Evolutionary conservation across 1,139 yeast species (phyloP).

Genomic region (Suhomyces terraborum): DNA sequence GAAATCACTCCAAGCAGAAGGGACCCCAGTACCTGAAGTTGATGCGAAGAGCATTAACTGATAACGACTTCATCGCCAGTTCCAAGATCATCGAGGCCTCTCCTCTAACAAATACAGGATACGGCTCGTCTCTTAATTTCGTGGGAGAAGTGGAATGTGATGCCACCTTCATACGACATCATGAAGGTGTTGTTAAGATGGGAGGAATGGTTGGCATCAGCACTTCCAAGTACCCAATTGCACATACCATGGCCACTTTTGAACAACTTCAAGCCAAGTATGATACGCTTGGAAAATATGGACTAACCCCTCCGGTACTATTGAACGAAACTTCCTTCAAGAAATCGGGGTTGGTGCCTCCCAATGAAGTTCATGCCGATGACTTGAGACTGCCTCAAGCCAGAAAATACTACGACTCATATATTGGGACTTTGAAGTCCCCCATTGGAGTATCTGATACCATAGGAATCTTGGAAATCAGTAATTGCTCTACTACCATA

Average conservation of each 20-base stretch:
- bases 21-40: slow-evolving; percentile 25
- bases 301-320: slow-evolving; percentile 31
- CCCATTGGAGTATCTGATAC: slow-evolving; percentile 32
- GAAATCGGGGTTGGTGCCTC: neutral
- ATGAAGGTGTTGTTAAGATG: slow-evolving; percentile 6
- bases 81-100: slow-evolving; percentile 42
- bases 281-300: slow-evolving; percentile 17
- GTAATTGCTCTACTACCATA: slow-evolving; percentile 21
- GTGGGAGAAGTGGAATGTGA: slow-evolving; percentile 57
- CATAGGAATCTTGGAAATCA: slow-evolving; percentile 31
- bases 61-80: slow-evolving; percentile 17
- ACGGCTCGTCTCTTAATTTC: slow-evolving; percentile 53
- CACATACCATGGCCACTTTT: slow-evolving; percentile 24
- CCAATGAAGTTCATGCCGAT: no score
- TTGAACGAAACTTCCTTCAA: slow-evolving; percentile 17
- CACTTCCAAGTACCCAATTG: slow-evolving; percentile 25
- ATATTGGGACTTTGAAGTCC: slow-evolving; percentile 13
- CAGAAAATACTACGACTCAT: slow-evolving; percentile 18
- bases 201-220: slow-evolving; percentile 31
- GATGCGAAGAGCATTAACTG: slow-evolving; percentile 24
- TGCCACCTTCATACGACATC: slow-evolving; percentile 29
- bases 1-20: slow-evolving; percentile 30
- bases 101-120: slow-evolving; percentile 56
- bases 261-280: slow-evolving; percentile 16
- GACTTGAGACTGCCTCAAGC: slow-evolving; percentile 22